These are phyloP conservation scores for Trypanosoma brucei DNA, from an alignment of 208 protist genomes.

Conservation along the genomic window DNA sequence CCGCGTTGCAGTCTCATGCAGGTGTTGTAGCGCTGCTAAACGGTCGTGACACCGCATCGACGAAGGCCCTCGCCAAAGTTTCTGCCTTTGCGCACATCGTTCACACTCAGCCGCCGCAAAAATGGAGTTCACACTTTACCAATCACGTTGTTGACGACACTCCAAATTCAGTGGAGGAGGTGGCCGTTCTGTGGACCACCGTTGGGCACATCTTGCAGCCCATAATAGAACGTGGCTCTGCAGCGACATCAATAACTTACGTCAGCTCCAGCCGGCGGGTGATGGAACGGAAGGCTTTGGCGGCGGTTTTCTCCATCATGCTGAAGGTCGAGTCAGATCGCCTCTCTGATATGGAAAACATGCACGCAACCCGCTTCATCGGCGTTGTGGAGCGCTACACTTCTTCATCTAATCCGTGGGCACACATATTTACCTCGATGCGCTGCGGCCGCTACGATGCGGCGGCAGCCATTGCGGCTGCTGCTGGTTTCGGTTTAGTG, in stretches of 20 bases:
- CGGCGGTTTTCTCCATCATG: conserved; percentile 34
- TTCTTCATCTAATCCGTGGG: conserved; percentile 48
- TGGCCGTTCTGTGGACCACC: conserved; percentile 54
- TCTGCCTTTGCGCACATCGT: conserved; percentile 65
- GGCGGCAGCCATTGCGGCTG: conserved; percentile 35
- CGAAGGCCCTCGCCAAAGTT: conserved; percentile 36
- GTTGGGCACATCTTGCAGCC: conserved; percentile 45
- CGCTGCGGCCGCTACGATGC: conserved; percentile 76
- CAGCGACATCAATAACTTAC: conserved; percentile 45
- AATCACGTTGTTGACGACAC: conserved; percentile 40
- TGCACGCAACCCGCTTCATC: conserved; percentile 43
- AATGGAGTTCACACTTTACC: conserved; percentile 57
- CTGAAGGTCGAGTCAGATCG: conserved; percentile 46
- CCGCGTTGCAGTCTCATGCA: conserved; percentile 10
- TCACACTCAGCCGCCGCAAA: conserved; percentile 34
- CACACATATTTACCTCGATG: conserved; percentile 65
- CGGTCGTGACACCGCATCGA: conserved; percentile 35
- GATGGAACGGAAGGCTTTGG: conserved; percentile 63
- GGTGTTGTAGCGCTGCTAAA: conserved; percentile 24
- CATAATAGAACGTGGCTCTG: conserved; percentile 37
- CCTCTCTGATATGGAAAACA: conserved; percentile 51
- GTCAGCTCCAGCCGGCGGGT: conserved; percentile 53
- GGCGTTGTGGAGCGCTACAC: conserved; percentile 40
- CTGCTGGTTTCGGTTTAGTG: conserved; percentile 36
- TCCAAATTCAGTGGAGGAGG: conserved; percentile 31